Evolutionary conservation across 768 basidiomycete genomes (phyloP).

Genomic region (Trametes cingulata): DNA sequence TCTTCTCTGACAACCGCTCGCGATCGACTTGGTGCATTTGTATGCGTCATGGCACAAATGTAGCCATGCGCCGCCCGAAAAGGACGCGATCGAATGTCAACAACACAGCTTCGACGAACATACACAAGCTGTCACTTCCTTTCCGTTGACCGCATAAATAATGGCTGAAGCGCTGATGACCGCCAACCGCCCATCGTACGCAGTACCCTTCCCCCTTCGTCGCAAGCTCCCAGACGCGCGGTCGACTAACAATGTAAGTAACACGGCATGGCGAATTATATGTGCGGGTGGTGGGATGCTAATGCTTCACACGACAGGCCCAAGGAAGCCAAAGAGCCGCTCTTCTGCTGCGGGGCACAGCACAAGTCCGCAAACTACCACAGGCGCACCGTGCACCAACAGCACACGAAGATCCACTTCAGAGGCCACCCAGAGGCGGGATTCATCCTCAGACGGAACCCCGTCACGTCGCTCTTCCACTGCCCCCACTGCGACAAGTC

Average conservation of each 20-base stretch:
- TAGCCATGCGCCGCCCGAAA: not conserved
- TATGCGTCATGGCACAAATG: not conserved
- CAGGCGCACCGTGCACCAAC: conserved; percentile 13
- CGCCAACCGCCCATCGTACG: not conserved
- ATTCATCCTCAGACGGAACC: conserved; percentile 6
- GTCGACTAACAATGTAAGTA: not conserved
- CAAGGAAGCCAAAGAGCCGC: conserved; percentile 1
- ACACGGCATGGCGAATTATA: too few species aligned
- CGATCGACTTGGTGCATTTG: not conserved
- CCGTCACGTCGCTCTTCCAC: conserved; percentile 15
- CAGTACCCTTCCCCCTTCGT: not conserved
- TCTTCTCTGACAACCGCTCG: not conserved
- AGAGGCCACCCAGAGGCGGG: not conserved
- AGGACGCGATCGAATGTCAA: not conserved
- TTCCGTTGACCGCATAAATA: not conserved
- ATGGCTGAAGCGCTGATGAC: too few species aligned
- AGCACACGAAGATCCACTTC: conserved; percentile 11
- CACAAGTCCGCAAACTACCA: conserved; percentile 13
- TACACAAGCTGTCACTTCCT: not conserved
- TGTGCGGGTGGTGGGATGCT: too few species aligned
- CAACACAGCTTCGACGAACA: not conserved
- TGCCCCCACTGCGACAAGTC: conserved; percentile 14
- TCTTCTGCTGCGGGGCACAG: conserved; percentile 15
- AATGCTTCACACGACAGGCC: not conserved
- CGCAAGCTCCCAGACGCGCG: not conserved